Conservation (phyloP, 805 yeast species). For the Blastobotrys attinorum region DNA sequence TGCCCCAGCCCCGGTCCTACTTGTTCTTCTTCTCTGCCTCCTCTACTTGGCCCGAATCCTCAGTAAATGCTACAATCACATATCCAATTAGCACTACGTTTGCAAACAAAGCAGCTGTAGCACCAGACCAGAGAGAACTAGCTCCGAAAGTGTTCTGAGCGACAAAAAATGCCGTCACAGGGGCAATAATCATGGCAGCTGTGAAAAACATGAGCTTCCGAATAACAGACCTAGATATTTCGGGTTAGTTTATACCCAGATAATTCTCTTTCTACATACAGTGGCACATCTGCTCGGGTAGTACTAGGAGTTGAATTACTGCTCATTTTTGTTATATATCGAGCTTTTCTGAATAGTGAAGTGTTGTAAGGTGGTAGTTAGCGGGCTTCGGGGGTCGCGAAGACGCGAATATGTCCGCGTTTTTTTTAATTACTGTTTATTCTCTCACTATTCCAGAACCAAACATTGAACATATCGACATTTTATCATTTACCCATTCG, state of each 20-base stretch:
- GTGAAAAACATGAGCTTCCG: slow-evolving; percentile 58
- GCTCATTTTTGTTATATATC: too few species aligned
- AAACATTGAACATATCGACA: too few species aligned
- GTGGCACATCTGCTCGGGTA: slow-evolving; percentile 11
- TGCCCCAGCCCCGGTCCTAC: too few species aligned
- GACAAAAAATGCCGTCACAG: slow-evolving; percentile 49
- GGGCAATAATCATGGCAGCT: slow-evolving; percentile 60
- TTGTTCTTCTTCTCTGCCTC: slow-evolving; percentile 14
- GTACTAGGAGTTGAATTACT: too few species aligned
- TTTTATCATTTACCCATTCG: too few species aligned
- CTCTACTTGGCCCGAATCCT: slow-evolving; percentile 33
- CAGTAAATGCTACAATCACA: slow-evolving; percentile 62
- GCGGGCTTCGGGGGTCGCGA: too few species aligned
- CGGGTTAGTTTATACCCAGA: not conserved
- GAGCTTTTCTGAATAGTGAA: too few species aligned
- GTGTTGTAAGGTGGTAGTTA: too few species aligned
- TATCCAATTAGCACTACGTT: slow-evolving; percentile 61
- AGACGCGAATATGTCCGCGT: too few species aligned
- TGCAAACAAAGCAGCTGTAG: slow-evolving; percentile 65
- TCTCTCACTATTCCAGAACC: too few species aligned
- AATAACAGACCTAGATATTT: slow-evolving; percentile 22
- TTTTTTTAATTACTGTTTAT: too few species aligned
- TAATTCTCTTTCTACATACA: slow-evolving; percentile 4
- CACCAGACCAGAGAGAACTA: slow-evolving; percentile 57
- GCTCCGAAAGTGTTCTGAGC: slow-evolving; percentile 34